phyloP scores from a whole-genome alignment of 805 yeast species.

The Lipomyces yamadae region DNA sequence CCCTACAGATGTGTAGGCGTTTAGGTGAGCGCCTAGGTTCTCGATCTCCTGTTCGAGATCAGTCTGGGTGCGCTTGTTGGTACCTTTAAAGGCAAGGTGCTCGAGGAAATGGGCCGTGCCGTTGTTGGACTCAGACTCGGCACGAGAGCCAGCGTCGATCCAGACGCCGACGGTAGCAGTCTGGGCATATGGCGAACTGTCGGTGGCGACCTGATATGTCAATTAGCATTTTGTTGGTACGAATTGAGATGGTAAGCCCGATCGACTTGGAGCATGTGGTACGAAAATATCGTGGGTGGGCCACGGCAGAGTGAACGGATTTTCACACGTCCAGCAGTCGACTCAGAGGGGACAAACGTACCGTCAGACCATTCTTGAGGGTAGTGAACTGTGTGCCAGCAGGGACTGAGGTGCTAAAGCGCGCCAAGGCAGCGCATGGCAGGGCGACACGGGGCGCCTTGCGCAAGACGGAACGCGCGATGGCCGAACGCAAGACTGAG shows the following conservation, averaged over 20 bases:
- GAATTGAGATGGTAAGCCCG: neutral
- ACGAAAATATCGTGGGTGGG: neutral
- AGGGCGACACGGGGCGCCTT: constrained; percentile 21
- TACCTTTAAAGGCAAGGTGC: constrained; percentile 96
- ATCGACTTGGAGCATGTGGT: neutral
- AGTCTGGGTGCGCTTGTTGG: constrained; percentile 76
- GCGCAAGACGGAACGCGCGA: constrained; percentile 26
- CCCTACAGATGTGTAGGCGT: constrained; percentile 85
- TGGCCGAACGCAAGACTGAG: constrained; percentile 32
- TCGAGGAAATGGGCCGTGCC: constrained; percentile 98
- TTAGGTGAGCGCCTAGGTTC: constrained; percentile 93
- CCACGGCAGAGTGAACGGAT: neutral
- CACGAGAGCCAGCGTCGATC: constrained; percentile 98
- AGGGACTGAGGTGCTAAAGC: constrained; percentile 40
- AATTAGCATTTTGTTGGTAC: neutral
- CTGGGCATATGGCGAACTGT: constrained; percentile 78
- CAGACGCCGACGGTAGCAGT: constrained; percentile 98
- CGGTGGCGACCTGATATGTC: constrained; percentile 63
- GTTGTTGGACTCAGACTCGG: constrained; percentile 79
- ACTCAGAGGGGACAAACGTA: constrained; percentile 42
- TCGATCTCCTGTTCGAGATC: constrained; percentile 91
- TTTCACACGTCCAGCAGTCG: neutral
- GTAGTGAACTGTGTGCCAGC: constrained; percentile 69
- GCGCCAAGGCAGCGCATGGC: constrained; percentile 22
- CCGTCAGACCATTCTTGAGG: constrained; percentile 89